Evolutionary conservation across 1,139 yeast genomes (phyloP).

Genomic region (Nakaseomyces delphensis): DNA sequence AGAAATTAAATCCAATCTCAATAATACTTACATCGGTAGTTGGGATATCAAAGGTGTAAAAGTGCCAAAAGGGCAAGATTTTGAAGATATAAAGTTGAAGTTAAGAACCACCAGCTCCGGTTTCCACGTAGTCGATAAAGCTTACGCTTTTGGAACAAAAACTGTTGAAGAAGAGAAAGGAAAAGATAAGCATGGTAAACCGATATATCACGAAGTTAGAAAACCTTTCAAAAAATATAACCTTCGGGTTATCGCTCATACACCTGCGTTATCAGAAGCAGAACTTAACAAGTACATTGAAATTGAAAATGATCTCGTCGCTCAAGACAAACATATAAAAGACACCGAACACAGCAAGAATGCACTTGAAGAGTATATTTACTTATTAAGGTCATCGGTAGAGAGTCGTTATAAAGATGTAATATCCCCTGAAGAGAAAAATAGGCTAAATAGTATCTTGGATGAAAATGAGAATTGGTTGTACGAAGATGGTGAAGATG

Average conservation of each 20-base stretch:
- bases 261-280: constrained; percentile 55
- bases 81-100: constrained; percentile 82
- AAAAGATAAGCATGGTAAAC: not conserved
- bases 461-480: constrained; percentile 93
- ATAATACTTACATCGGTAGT: constrained; percentile 59
- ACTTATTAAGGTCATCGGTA: constrained; percentile 91
- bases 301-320: constrained; percentile 70
- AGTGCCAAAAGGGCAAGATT: constrained; percentile 62
- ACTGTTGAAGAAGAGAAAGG: not conserved
- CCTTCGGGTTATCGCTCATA: constrained; percentile 48
- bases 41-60: constrained; percentile 84
- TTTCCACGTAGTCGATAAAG: constrained; percentile 82
- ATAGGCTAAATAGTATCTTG: constrained; percentile 61
- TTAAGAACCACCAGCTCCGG: constrained; percentile 96
- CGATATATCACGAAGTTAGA: not conserved
- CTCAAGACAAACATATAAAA: constrained; percentile 90
- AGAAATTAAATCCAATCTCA: constrained; percentile 63
- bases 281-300: constrained; percentile 57
- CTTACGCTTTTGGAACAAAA: constrained; percentile 74
- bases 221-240: constrained; percentile 57
- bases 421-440: constrained; percentile 74
- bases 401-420: constrained; percentile 72
- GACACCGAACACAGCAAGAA: constrained; percentile 98
- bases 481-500: constrained; percentile 92
- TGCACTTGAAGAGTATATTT: constrained; percentile 95